Evolutionary conservation across 169 alveolate genomes (phyloP).

Genomic region (Eimeria maxima): DNA sequence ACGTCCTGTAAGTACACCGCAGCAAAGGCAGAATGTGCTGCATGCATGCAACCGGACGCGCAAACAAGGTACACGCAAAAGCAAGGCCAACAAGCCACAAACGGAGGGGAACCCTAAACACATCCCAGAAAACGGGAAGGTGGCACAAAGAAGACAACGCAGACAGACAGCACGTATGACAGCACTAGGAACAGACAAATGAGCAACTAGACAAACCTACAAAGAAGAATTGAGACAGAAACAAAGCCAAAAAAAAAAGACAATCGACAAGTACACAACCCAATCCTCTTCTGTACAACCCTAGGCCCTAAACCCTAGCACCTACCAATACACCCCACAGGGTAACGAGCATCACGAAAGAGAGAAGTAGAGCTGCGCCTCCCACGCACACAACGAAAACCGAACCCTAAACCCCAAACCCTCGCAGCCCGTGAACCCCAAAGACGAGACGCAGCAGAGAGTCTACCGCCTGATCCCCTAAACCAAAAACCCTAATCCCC

Average conservation of each 20-base stretch:
- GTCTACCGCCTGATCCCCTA: background rate
- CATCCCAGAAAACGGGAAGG: too few relatives aligned
- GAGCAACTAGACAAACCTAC: background rate
- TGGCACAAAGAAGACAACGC: too few relatives aligned
- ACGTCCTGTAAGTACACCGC: slow-evolving; percentile 24
- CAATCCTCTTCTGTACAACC: background rate
- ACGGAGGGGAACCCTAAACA: too few relatives aligned
- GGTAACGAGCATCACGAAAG: slow-evolving; percentile 61
- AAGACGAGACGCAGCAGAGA: background rate
- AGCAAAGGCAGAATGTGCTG: background rate
- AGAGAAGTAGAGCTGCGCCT: slow-evolving; percentile 19
- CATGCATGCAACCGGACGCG: too few relatives aligned
- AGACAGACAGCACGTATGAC: too few relatives aligned
- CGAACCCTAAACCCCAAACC: background rate
- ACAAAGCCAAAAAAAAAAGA: background rate
- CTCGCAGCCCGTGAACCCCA: background rate
- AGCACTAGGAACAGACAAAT: background rate
- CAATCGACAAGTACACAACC: background rate
- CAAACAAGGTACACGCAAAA: too few relatives aligned
- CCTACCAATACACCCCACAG: slow-evolving; percentile 48
- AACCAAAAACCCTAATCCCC: background rate
- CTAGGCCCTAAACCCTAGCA: slow-evolving; percentile 7
- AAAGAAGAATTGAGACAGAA: background rate
- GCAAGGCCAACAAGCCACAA: too few relatives aligned
- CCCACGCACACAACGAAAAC: background rate